Base-by-base conservation (phyloP, 768 basidiomycete genomes). In the Kwoniella dendrophila region DNA sequence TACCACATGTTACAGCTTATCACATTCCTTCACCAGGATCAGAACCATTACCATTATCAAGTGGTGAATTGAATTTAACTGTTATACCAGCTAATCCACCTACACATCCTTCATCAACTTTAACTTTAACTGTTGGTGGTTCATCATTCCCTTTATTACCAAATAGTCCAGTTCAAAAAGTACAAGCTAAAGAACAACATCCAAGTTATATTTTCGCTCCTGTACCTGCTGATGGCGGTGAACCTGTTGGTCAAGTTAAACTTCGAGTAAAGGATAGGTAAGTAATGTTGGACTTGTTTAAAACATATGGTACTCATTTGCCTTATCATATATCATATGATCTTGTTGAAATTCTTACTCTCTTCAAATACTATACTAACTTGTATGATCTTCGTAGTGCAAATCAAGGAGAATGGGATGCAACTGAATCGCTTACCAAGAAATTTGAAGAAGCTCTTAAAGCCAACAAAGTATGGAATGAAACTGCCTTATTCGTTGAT, bases 71-170 rank as follows among this genome's bases (percentile, higher is more conserved):
- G 33, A 53, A 49, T 14, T 66, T 79, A 41, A 69, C 69, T 36
- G 45, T 72, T 50, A 53, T 77, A 18, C 78, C 78, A 18, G 69
- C 74, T 38, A 65, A 75, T 40, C 72, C 74, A 8, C 74, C 74
- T 22, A 33, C 71, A 20, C 62, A 67, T 33, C 68, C 72, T 33
- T 68, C 72, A 32, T 62, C 59, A 1, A 72, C 69, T 7, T 51
- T 79, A 38, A 74, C 78, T 1, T 55, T 79, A 14, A 63, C 67
- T 20, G 62, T 79, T 22, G 78, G 73, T 20, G 49, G 63, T 18
- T 64, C 70, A 14, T 63, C 66, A 6, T 79, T 75, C 65, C 74
- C 76, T 4, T 40, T 79, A 20, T 51, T 71, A 0, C 64, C 68
- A 0, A 69, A 62, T n/a, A 62, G 69, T 4, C 74, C 74, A 2